Percentiles rank a stretch among this genome's conserved stretches.
Conservation (phyloP, 164 flowering plant species). For the Houttuynia cordata region DNA sequence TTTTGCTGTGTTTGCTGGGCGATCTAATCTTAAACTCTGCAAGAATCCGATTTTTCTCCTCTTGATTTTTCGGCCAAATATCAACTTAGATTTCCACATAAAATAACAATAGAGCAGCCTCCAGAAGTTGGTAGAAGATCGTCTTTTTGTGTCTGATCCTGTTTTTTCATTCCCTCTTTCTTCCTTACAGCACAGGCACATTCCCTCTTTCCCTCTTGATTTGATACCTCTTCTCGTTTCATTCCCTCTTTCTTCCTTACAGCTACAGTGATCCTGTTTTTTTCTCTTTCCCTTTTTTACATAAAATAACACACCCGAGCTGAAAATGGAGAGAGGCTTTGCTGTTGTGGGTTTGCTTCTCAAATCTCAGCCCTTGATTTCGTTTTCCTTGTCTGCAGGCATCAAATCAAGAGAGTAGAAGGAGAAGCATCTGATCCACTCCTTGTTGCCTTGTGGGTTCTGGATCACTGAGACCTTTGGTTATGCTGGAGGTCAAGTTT, state of each 20-base stretch:
- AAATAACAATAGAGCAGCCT: slow-evolving; percentile 26
- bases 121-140: not conserved
- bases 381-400: slow-evolving; percentile 10
- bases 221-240: too few relatives aligned
- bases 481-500: slow-evolving; percentile 51
- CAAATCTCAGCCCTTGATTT: slow-evolving; percentile 8
- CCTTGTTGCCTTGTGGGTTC: not conserved
- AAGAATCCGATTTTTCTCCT: too few relatives aligned
- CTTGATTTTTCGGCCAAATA: slow-evolving; percentile 1
- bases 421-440: not conserved
- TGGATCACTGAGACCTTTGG: slow-evolving; percentile 8
- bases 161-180: not conserved
- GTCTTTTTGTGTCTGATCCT: not conserved
- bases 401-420: slow-evolving; percentile 4
- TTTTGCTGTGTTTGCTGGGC: not conserved
- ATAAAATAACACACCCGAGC: slow-evolving; percentile 39
- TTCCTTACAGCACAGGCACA: not conserved
- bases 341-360: slow-evolving; percentile 12
- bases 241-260: not conserved
- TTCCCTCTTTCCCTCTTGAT: slow-evolving; percentile 10
- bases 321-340: slow-evolving; percentile 5
- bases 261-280: slow-evolving; percentile 5
- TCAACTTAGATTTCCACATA: slow-evolving; percentile 23
- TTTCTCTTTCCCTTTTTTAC: slow-evolving; percentile 16
- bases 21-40: too few relatives aligned